Conservation (phyloP, 2,329 filamentous ascomycete genomes). For the Aplosporella prunicola region DNA sequence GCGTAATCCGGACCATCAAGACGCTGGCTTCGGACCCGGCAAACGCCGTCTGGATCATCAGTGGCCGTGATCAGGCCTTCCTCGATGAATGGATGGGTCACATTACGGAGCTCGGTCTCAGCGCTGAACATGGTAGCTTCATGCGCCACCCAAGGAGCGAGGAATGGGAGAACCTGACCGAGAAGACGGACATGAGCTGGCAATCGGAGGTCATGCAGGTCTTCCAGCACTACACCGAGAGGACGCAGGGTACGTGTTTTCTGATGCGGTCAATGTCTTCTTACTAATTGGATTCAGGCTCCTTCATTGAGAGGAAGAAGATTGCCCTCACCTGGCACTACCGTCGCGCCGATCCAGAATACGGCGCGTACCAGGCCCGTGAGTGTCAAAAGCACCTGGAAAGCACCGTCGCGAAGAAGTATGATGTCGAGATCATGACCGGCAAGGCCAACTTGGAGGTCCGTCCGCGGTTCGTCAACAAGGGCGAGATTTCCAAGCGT, state of each 20-base stretch:
- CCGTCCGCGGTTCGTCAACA: conserved; percentile 94
- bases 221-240: conserved; percentile 83
- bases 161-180: conserved; percentile 82
- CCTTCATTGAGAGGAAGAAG: conserved; percentile 88
- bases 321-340: conserved; percentile 98
- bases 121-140: conserved; percentile 94
- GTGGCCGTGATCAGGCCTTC: conserved; percentile 86
- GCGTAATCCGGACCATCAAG: conserved; percentile 70
- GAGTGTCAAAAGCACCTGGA: conserved; percentile 79
- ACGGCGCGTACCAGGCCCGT: conserved; percentile 66
- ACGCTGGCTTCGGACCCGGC: conserved; percentile 66
- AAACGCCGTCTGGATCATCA: conserved; percentile 98
- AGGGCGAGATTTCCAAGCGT: conserved; percentile 85
- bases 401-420: conserved; percentile 62
- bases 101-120: conserved; percentile 80
- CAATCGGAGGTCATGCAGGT: conserved; percentile 73
- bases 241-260: conserved; percentile 58
- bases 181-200: conserved; percentile 85
- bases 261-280: not conserved
- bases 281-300: conserved; percentile 44
- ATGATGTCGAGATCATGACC: conserved; percentile 91
- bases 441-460: conserved; percentile 97
- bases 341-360: conserved; percentile 78
- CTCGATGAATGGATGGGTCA: conserved; percentile 86
- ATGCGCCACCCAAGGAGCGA: conserved; percentile 69